Evolutionary conservation across 345 rosid species (phyloP).

Genomic region (Populus simonii): DNA sequence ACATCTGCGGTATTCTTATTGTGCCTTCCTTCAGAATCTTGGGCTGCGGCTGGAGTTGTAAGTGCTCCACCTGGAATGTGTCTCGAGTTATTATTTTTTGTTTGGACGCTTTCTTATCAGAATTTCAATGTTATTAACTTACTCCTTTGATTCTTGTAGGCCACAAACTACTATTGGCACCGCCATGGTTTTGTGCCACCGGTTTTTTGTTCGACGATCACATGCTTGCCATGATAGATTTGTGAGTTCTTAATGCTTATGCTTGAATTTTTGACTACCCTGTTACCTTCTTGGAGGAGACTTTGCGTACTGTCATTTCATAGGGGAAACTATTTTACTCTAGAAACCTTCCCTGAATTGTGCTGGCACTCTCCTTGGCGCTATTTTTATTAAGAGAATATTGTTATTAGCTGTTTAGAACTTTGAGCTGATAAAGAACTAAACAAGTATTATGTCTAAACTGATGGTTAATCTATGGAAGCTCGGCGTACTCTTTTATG

Average conservation of each 20-base stretch:
- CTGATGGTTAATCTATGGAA: neutral
- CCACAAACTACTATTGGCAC: conserved; percentile 74
- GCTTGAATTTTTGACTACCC: neutral
- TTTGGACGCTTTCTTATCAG: neutral
- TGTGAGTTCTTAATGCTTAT: conserved; percentile 42
- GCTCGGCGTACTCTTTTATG: neutral
- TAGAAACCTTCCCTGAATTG: neutral
- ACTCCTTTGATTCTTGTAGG: conserved; percentile 35
- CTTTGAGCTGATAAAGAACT: neutral
- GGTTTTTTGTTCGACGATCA: conserved; percentile 72
- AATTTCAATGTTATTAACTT: neutral
- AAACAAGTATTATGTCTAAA: neutral
- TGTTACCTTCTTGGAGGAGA: neutral
- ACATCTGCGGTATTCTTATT: conserved; percentile 74
- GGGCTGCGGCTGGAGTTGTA: conserved; percentile 68
- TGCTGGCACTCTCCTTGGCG: neutral
- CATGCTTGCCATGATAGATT: conserved; percentile 84
- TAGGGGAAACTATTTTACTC: neutral
- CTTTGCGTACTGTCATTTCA: neutral
- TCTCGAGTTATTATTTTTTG: neutral
- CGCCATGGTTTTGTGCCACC: conserved; percentile 79
- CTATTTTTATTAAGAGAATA: neutral
- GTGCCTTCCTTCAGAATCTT: conserved; percentile 66
- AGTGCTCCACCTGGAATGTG: conserved; percentile 25
- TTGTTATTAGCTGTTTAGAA: neutral